Evolutionary conservation across 140 eudicot genomes (phyloP), one percentile per base, ranked within the genome.

Genomic region (Erigeron philadelphicus): DNA sequence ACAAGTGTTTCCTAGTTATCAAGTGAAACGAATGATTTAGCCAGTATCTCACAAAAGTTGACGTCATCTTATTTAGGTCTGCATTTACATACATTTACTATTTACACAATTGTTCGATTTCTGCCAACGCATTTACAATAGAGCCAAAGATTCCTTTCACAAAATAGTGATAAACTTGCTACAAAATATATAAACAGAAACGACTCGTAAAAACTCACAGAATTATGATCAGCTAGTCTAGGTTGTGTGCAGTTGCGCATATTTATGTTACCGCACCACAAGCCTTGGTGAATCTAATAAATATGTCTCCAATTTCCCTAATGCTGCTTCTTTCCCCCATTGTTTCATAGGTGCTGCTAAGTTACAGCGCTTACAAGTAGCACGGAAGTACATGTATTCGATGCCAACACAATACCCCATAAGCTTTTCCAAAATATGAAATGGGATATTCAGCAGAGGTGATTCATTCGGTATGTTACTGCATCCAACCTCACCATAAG

Each of bases 161-260:
- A 54, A 54, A 21, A n/a, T n/a, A n/a, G n/a, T n/a, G 25, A 21
- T 21, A 21, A 21, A 54, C 12, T 54, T 54, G 10, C 61, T 15
- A 54, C 9, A 54, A n/a, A n/a, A n/a, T 6, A n/a, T 54, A 25
- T 31, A 31, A 31, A 31, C 38, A 52, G 8, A 59, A 25, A 59
- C 13, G 25, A 44, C 23, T 8, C 50, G 61, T 67, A 45, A n/a
- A 61, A 6, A 67, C 85, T 76, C 78, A 89, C 96, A 11, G 87
- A 73, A 75, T 76, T 84, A 79, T 89, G 96, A 75, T 86, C 90
- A 61, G 96, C 95, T 64, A 95, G 96, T 64, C 96, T 78, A 23
- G 96, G 82, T 73, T 89, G 96, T n/a, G 96, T 86, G 74, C 96
- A 89, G 74, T 82, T 89, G 25, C 96, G 95, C 96, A 89, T 89